phyloP scores from a whole-genome alignment of 805 yeast genomes.

The Candida dajiaensis region DNA sequence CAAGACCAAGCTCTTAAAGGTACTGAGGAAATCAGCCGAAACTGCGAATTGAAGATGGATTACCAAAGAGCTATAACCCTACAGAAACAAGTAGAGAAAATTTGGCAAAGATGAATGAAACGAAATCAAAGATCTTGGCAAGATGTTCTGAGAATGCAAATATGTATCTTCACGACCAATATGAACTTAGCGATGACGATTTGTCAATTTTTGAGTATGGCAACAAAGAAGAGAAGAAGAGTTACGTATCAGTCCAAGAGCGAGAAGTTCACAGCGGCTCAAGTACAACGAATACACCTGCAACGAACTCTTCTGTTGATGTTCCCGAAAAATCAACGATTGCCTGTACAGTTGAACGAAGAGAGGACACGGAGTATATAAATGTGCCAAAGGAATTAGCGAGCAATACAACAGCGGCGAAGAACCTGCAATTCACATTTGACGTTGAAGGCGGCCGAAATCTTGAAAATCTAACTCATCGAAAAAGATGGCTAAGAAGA shows the following conservation, averaged over 20 bases:
- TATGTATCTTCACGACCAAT: constrained; percentile 9
- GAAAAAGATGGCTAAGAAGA: not conserved
- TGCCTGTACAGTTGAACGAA: not conserved
- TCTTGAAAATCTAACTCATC: not conserved
- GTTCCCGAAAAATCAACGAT: not conserved
- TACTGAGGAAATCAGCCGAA: not conserved
- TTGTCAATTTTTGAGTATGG: constrained; percentile 5
- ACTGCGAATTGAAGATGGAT: not conserved
- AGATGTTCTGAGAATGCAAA: constrained; percentile 4
- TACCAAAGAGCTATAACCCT: not conserved
- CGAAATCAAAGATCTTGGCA: not conserved
- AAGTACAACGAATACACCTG: not conserved
- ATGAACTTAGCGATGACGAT: constrained; percentile 16
- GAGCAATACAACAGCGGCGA: not conserved
- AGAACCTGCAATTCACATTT: too few relatives aligned
- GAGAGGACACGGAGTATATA: not conserved
- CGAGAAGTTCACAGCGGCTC: not conserved
- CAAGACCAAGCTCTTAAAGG: not conserved
- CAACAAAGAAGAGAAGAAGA: not conserved
- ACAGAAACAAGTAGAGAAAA: not conserved
- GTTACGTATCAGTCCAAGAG: not conserved
- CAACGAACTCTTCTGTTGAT: not conserved
- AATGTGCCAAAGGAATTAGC: not conserved
- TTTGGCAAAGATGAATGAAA: not conserved
- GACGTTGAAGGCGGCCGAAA: not conserved